Evolutionary conservation across 2,329 filamentous ascomycete species (phyloP), one percentile per base, ranked within the genome.

Genomic region (Chrysoporthe puriensis): DNA sequence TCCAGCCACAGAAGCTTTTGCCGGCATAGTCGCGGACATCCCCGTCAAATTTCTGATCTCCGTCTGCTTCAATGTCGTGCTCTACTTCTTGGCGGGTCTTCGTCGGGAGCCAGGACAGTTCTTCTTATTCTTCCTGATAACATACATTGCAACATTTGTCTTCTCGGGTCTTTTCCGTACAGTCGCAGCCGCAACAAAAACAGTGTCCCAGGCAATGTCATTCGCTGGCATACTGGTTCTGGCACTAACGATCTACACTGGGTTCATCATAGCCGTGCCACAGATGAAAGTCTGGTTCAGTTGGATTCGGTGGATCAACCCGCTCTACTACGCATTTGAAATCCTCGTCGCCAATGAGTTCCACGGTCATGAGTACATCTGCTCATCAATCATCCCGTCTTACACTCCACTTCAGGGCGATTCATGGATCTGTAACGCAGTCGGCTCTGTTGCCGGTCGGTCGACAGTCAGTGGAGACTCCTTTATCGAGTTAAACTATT

Each of bases 81-180:
- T 89, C 2, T 90, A 90, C 75, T 90, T 89, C 72, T 74, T 89
- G 73, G 75, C 83, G 1, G 81, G 81, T 0, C 77, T 88, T 2
- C 77, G 82, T 1, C 84, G 90, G 40, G 85, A 87, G 62, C 81
- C 91, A 0, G 87, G 84, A 0, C 81, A 87, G 0, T 96, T 94
- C 81, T 96, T 96, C 79, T 83, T 93, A 70, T 96, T 90, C 80
- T 85, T 91, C 70, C 79, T 96, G 21, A 84, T 94, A 71, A 89
- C 86, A 0, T 92, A 91, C 75, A 78, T 88, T 18, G 83, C 86
- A 1, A 92, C 88, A 0, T 83, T 95, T 71, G 85, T 88, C 71
- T 94, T 94, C 90, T 90, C 86, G 48, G 91, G 90, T 77, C 82
- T 93, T 52, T 95, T 95, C 81, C 84, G 91, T 36, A 91, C 88